Evolutionary conservation across 2,329 filamentous ascomycete genomes (phyloP).

Genomic region (Fusarium kyushuense): DNA sequence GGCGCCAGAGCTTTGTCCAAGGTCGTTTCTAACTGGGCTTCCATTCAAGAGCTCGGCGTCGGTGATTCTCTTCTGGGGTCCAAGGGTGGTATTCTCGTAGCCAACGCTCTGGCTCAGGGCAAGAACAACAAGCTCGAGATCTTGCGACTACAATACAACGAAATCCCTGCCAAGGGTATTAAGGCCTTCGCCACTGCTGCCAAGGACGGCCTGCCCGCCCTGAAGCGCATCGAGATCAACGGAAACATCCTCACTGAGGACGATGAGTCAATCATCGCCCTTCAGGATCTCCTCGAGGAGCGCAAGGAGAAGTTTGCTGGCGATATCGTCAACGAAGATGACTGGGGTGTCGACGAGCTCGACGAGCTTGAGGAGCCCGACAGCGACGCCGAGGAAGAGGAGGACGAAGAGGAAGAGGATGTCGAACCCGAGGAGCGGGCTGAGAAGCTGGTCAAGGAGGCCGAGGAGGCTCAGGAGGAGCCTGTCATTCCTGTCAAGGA

Average conservation of each 20-base stretch:
- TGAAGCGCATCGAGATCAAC: constrained; percentile 92
- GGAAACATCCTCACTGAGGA: constrained; percentile 95
- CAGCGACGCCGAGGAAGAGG: constrained; percentile 75
- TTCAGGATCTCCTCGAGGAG: constrained; percentile 79
- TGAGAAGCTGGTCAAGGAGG: constrained; percentile 76
- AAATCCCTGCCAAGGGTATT: constrained; percentile 83
- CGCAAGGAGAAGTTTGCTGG: constrained; percentile 81
- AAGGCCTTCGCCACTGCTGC: constrained; percentile 77
- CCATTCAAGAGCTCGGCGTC: constrained; percentile 85
- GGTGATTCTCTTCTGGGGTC: constrained; percentile 87
- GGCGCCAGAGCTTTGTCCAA: constrained; percentile 83
- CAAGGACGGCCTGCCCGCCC: constrained; percentile 74
- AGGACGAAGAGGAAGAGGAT: constrained; percentile 76
- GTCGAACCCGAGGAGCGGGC: constrained; percentile 71
- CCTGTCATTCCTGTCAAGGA: constrained; percentile 78
- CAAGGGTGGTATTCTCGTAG: constrained; percentile 80
- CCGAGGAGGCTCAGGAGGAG: constrained; percentile 78
- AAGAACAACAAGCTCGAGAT: constrained; percentile 84
- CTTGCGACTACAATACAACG: constrained; percentile 91
- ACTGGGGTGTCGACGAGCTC: constrained; percentile 87
- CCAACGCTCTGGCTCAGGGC: constrained; percentile 77
- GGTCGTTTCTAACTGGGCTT: constrained; percentile 79
- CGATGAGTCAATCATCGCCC: constrained; percentile 74
- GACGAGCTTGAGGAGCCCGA: constrained; percentile 86
- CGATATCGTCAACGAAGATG: constrained; percentile 77